Evolutionary conservation across 2,329 filamentous ascomycete species (phyloP), one percentile per base, ranked within the genome.

Genomic region (Exophiala aquamarina): DNA sequence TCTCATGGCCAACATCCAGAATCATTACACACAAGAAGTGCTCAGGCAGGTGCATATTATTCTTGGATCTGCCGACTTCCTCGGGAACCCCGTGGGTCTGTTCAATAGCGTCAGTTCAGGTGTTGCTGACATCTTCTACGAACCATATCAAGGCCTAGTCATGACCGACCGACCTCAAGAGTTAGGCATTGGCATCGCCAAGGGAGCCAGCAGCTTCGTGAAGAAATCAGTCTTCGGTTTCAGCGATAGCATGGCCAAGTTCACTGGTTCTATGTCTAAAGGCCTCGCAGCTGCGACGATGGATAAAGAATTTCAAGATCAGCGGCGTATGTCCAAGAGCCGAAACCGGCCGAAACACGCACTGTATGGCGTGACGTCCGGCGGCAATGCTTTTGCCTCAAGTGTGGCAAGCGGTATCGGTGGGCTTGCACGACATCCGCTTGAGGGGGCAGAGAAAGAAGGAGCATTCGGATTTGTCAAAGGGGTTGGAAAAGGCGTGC

Each of bases 141-240:
- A 98, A 66, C 93, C 93, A 29, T 98, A 98, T 71, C 93, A 98
- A 72, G 89, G 94, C 17, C 81, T 98, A 39, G 94, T 98, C 66
- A 89, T 95, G 77, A 95, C 91, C 1, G 93, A 98, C 66, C 83
- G 88, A 57, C 94, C 93, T 2, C 92, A 97, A 67, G 92, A 98
- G 57, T 84, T 98, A 45, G 94, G 93, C 15, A 77, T 95, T 32
- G 93, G 93, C 14, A 95, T 98, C 54, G 94, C 93, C 28, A 96
- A 96, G 68, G 93, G 93, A 31, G 93, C 94, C 9, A 92, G 90
- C 0, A 95, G 89, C 56, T 97, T 98, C 63, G 87, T 96, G 58
- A 98, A 98, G 77, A 98, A 98, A 71, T 95, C 90, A 0, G 92
- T 98, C 9, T 98, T 95, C 68, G 94, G 93, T 36, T 88, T 98